Evolutionary conservation across 306 rosid species (phyloP).

Genomic region (Cucurbita ficifolia): DNA sequence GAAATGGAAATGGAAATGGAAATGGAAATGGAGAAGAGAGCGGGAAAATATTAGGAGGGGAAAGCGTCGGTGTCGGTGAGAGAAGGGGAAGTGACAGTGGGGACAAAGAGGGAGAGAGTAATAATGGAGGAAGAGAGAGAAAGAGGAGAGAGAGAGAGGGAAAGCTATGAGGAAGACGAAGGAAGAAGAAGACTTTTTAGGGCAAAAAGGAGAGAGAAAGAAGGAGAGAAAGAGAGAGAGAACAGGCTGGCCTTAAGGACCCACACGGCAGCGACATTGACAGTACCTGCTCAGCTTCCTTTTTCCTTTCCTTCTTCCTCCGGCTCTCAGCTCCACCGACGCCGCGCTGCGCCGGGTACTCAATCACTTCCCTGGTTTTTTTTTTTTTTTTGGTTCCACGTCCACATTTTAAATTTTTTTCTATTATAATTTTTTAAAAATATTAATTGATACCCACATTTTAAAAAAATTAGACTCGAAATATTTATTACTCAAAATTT

Average conservation of each 20-base stretch:
- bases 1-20: neutral
- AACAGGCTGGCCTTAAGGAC: neutral
- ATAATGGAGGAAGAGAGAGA: neutral
- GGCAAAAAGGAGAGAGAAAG: neutral
- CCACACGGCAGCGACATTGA: constrained; percentile 2
- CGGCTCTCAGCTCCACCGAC: neutral
- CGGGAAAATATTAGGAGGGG: neutral
- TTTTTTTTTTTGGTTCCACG: no score
- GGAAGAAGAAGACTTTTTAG: constrained; percentile 3
- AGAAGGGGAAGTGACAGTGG: neutral
- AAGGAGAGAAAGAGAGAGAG: neutral
- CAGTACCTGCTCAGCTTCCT: neutral
- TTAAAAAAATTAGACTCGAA: no score
- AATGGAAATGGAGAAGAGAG: neutral
- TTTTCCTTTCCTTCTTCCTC: no score
- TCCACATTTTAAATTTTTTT: neutral
- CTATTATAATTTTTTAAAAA: neutral
- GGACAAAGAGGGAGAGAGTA: neutral
- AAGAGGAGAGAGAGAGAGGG: neutral
- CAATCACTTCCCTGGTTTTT: no score
- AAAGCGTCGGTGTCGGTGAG: constrained; percentile 4
- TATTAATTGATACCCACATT: no score
- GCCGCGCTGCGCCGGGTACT: neutral
- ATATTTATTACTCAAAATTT: no score
- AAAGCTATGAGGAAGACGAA: neutral